phyloP scores from a whole-genome alignment of 2,329 filamentous ascomycete genomes.

The Gliomastix tumulicola region DNA sequence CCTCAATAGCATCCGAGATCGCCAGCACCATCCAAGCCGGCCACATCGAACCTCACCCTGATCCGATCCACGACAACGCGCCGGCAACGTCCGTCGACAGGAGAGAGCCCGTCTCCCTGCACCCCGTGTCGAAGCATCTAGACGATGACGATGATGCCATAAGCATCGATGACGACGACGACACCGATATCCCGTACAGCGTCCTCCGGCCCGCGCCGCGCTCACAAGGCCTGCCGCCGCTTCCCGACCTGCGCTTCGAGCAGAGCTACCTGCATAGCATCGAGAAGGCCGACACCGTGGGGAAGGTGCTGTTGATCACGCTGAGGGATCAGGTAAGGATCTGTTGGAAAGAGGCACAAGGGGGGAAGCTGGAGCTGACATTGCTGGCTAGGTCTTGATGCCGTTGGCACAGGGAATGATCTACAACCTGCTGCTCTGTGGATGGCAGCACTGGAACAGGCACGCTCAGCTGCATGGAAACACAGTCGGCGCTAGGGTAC shows the following conservation, averaged over 20 bases:
- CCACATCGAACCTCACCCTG: constrained; percentile 68
- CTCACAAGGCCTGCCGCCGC: constrained; percentile 44
- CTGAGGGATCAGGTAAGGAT: constrained; percentile 71
- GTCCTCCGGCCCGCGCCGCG: constrained; percentile 49
- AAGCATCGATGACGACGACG: constrained; percentile 53
- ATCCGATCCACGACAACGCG: constrained; percentile 68
- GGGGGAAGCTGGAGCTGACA: neutral
- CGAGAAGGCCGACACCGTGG: constrained; percentile 69
- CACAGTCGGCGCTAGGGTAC: constrained; percentile 66
- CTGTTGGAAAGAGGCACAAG: neutral
- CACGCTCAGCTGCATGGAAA: constrained; percentile 70
- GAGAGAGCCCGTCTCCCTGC: constrained; percentile 26
- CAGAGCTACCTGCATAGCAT: constrained; percentile 96
- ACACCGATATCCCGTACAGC: constrained; percentile 64
- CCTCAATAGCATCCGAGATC: constrained; percentile 55
- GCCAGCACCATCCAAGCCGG: constrained; percentile 76
- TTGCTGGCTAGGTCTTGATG: constrained; percentile 61
- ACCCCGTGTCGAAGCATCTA: constrained; percentile 9
- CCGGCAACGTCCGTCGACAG: constrained; percentile 68
- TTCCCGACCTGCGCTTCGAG: constrained; percentile 92
- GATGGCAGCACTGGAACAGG: constrained; percentile 87
- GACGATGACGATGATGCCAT: constrained; percentile 46
- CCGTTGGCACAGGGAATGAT: constrained; percentile 80
- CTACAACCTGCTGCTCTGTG: constrained; percentile 79
- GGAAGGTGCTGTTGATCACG: constrained; percentile 77